A percentile compares a stretch with the other conserved stretches of the same genome.
These are phyloP conservation scores for Umbelopsis sp. DNA, from an alignment of 192 early-diverging fungal species.

Conservation along the genomic window DNA sequence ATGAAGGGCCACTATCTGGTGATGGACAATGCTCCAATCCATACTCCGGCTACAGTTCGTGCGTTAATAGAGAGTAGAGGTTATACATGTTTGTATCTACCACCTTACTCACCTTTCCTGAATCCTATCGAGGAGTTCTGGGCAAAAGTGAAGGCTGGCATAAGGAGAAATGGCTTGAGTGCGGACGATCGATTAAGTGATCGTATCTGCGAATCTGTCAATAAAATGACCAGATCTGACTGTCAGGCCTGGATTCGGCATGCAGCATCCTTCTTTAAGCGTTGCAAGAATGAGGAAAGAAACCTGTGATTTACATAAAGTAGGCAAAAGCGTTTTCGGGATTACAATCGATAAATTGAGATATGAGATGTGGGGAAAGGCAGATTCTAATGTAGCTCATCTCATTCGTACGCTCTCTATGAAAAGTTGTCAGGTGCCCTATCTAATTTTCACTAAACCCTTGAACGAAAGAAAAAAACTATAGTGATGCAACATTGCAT, in stretches of 20 bases:
- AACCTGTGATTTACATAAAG: constrained; percentile 21
- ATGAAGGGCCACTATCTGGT: no score
- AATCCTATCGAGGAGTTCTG: constrained; percentile 43
- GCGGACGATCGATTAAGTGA: constrained; percentile 24
- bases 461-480: no score
- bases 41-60: background rate
- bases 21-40: no score
- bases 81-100: constrained; percentile 22
- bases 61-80: constrained; percentile 11
- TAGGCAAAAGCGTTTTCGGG: no score
- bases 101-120: constrained; percentile 30
- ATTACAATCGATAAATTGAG: no score
- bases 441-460: no score
- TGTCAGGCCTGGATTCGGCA: constrained; percentile 26
- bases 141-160: constrained; percentile 34
- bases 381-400: no score
- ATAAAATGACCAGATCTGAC: constrained; percentile 19
- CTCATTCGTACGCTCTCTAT: no score
- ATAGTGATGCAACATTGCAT: no score
- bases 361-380: no score
- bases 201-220: constrained; percentile 22
- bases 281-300: constrained; percentile 28
- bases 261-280: constrained; percentile 20
- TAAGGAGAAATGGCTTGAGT: constrained; percentile 23
- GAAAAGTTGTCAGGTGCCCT: no score